Evolutionary conservation across 495 filamentous ascomycete species (phyloP), one percentile per base, ranked within the genome.

Genomic region (Elasticomyces elasticus): DNA sequence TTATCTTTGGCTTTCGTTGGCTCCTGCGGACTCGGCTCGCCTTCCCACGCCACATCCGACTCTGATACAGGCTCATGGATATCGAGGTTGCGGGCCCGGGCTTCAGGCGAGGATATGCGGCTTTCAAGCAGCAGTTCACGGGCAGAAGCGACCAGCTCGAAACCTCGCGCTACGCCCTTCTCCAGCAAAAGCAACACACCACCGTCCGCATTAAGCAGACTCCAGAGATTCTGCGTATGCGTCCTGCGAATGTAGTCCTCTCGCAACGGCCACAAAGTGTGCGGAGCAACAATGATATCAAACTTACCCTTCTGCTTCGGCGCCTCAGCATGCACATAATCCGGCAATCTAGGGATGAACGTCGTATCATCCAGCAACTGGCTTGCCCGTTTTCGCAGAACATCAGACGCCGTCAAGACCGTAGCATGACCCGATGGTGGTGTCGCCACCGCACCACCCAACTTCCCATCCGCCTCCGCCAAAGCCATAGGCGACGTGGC

Each of bases 261-360:
- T 19, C 75, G 72, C 7, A 92, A 65, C 2, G 79, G 77, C 70
- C 89, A 82, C 20, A 97, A 69, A 31, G 81, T 77, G 63, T 98
- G 87, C 0, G 91, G 84, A 0, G 88, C 89, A 54, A 98, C 83
- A 58, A 98, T 87, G 50, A 98, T 68, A 66, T 98, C 92, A 63
- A 81, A 72, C 64, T 95, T 95, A 47, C 84, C 79, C 2, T 76
- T 78, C 45, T 76, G 69, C 0, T 71, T 58, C 5, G 67, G 65
- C 37, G 76, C 67, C 10, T 70, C 62, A 10, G 69, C 60, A 57
- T 90, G 86, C n/a, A 88, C 59, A 60, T 89, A 88, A 62, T 98
- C 89, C n/a, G 92, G 92, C 25, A 97, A 72, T 1, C 89, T 85
- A 11, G 92, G 92, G 23, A 98, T 76, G 65, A 98, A 97, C 0